Base-by-base conservation (phyloP, 2,329 filamentous ascomycete genomes). In the Aspergillus phoenicis region DNA sequence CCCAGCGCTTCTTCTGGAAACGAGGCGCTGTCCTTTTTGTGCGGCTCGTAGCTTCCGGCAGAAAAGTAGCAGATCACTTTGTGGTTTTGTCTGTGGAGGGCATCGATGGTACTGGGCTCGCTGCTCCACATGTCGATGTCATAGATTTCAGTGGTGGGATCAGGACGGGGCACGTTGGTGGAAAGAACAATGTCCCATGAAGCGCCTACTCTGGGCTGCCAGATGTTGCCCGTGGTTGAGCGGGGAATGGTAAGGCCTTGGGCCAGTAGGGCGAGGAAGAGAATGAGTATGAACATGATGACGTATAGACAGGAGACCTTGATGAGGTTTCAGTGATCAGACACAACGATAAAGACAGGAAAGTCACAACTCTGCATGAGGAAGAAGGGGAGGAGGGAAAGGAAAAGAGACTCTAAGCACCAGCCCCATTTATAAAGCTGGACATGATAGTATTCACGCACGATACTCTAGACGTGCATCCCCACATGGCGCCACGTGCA, bases 41-140 rank as follows among this genome's bases (percentile, higher is more conserved):
- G 85, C 53, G 85, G 71, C 73, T 92, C 89, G 67, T 84, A 90
- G 5, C 85, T 88, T 1, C 89, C 89, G 0, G 87, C 88, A 53
- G 86, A 89, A 77, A 91, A 91, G 76, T 92, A 92, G 78, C 89
- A 92, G 61, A 91, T 87, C 52, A 91, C 84, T 63, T 84, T 86
- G 69, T 84, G 84, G 11, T 82, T 83, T 26, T 80, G 68, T 4
- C 65, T 64, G 45, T 87, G 82, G 8, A 88, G 76, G 4, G 72
- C 69, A 2, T 73, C 62, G 53, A 88, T 83, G 1, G 76, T 80
- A 5, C 77, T 75, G 5, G 33, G 33, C 33, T 77, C 72, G 54
- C 83, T 85, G 59, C 82, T 78, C 71, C 88, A 86, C 13, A 87
- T 77, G 62, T 86, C 80, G 61, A 89, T 87, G 71, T 89, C 87